Evolutionary conservation across 176 grass and related monocot species (phyloP), one percentile per base, ranked within the genome.

Genomic region (Bromus sterilis): DNA sequence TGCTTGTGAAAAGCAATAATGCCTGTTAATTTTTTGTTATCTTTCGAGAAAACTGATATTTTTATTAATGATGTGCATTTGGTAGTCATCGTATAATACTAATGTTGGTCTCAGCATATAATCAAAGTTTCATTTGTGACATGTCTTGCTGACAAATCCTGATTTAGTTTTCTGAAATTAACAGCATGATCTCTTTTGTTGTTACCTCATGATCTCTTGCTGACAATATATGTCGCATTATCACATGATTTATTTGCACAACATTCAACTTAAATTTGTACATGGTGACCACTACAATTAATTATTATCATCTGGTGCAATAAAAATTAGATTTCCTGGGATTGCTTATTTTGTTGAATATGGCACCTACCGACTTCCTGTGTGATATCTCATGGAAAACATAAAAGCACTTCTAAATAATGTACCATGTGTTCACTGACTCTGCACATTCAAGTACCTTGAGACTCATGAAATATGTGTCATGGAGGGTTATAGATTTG

Each of bases 161-260:
- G 29, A 61, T 60, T 43, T 43, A 31, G 5, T 56, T 77, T 83
- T 37, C 21, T 67, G 61, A 55, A 44, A 84, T 77, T 57, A 15
- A 42, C 21, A 80, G 34, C 36, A 16, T 32, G n/a, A 68, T 33
- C 7, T 68, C 13, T 34, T 37, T 24, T 34, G 20, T 43, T 44
- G 21, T 56, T 68, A 77, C 9, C 70, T 84, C 63, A 67, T 56
- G 36, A 71, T n/a, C n/a, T n/a, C n/a, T n/a, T n/a, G n/a, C n/a
- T n/a, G n/a, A n/a, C n/a, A n/a, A n/a, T n/a, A n/a, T n/a, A 9
- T 73, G 11, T 24, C 53, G 68, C 41, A 33, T 78, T 63, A 72
- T 16, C 83, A 63, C 23, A 78, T 37, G 56, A 71, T 85, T 31
- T 85, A 7, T 63, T 28, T 12, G 68, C 56, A 69, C 62, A 62